Percentiles rank a stretch among this genome's conserved stretches.
These are phyloP conservation scores for Acmispon strigosus DNA, from an alignment of 306 rosid species.

Conservation along the genomic window DNA sequence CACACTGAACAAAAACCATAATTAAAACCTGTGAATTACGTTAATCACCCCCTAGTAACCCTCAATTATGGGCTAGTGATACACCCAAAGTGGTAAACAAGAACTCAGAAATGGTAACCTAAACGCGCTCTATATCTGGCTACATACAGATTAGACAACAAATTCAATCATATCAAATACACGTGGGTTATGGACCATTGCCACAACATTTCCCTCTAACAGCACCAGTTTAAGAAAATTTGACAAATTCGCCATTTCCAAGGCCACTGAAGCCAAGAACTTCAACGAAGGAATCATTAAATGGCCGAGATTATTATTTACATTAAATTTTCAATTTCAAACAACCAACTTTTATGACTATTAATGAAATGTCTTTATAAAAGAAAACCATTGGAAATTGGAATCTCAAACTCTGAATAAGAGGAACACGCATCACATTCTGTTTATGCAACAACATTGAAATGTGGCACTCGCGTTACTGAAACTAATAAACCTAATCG, in stretches of 20 bases:
- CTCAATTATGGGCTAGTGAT: background rate
- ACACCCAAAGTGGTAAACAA: background rate
- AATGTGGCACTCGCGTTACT: background rate
- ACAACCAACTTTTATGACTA: background rate
- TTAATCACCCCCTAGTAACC: background rate
- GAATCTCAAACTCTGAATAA: background rate
- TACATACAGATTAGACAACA: background rate
- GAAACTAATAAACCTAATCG: background rate
- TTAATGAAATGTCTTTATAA: background rate
- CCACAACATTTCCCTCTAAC: too few relatives aligned
- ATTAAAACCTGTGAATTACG: background rate
- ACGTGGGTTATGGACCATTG: too few relatives aligned
- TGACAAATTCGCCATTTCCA: background rate
- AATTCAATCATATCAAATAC: background rate
- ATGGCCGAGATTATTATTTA: background rate
- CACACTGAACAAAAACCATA: too few relatives aligned
- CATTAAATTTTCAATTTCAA: background rate
- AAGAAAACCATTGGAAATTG: background rate
- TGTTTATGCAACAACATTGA: background rate
- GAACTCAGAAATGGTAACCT: too few relatives aligned
- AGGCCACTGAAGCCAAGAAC: background rate
- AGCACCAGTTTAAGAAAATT: background rate
- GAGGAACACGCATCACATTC: background rate
- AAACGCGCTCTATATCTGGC: too few relatives aligned
- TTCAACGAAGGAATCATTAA: background rate